phyloP scores from a whole-genome alignment of 108 stramenopile species.

The Cyclotella atomus region DNA sequence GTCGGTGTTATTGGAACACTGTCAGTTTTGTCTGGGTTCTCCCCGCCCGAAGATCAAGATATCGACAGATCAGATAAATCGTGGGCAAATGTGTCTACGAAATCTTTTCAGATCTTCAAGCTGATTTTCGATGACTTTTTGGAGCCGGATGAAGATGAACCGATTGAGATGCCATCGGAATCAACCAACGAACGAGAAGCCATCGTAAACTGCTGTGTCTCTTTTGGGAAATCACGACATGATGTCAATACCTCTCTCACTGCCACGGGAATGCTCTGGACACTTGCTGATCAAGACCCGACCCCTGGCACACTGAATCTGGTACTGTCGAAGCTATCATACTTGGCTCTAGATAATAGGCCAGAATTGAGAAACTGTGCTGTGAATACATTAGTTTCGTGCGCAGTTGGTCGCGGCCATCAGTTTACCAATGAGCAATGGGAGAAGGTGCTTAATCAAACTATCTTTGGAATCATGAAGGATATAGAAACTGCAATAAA shows the following conservation, averaged over 20 bases:
- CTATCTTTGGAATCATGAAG: slow-evolving; percentile 58
- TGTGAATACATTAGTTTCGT: slow-evolving; percentile 92
- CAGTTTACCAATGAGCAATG: slow-evolving; percentile 75
- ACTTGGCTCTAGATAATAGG: slow-evolving; percentile 65
- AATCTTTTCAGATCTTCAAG: slow-evolving; percentile 87
- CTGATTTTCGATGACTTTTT: slow-evolving; percentile 92
- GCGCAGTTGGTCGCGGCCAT: slow-evolving; percentile 86
- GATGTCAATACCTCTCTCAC: slow-evolving; percentile 93
- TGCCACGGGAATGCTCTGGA: slow-evolving; percentile 88
- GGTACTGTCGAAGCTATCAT: slow-evolving; percentile 75
- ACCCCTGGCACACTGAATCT: slow-evolving; percentile 69
- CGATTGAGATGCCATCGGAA: slow-evolving; percentile 31
- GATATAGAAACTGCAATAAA: slow-evolving; percentile 37
- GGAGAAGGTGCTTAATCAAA: slow-evolving; percentile 76
- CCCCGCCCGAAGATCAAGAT: background rate
- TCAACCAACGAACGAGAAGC: slow-evolving; percentile 51
- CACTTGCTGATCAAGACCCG: slow-evolving; percentile 83
- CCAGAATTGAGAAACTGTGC: slow-evolving; percentile 89
- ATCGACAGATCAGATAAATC: slow-evolving; percentile 58
- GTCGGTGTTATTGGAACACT: slow-evolving; percentile 60
- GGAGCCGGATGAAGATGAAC: slow-evolving; percentile 45
- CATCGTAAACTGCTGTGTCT: slow-evolving; percentile 83
- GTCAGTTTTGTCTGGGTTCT: slow-evolving; percentile 55
- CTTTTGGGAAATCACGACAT: slow-evolving; percentile 84
- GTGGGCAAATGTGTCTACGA: slow-evolving; percentile 73